Evolutionary conservation across 768 basidiomycete species (phyloP).

Genomic region (Royoungia palumana): DNA sequence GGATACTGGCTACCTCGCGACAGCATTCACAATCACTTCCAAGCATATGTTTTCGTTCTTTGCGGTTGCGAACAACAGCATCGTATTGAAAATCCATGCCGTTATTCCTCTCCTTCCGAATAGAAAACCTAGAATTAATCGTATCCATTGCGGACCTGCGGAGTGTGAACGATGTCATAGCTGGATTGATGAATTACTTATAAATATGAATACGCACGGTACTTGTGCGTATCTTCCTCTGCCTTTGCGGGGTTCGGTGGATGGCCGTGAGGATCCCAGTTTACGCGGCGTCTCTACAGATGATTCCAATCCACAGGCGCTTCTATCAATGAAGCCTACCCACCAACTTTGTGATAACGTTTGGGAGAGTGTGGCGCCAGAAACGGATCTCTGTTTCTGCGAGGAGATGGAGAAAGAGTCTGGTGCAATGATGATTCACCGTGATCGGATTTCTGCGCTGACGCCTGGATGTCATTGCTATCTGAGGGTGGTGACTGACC

Average conservation of each 20-base stretch:
- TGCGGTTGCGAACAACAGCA: slow-evolving; percentile 67
- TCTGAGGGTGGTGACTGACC: neutral
- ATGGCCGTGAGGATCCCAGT: slow-evolving; percentile 7
- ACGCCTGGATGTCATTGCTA: neutral
- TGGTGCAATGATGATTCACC: slow-evolving; percentile 9
- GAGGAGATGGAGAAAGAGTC: slow-evolving; percentile 2
- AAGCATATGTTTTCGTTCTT: slow-evolving; percentile 61
- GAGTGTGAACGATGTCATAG: slow-evolving; percentile 1
- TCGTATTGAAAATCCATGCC: slow-evolving; percentile 70
- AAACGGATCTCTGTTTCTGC: slow-evolving; percentile 10
- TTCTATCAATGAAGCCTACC: neutral
- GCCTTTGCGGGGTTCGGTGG: slow-evolving; percentile 43
- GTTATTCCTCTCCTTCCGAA: slow-evolving; percentile 61
- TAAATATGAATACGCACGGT: slow-evolving; percentile 27
- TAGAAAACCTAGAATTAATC: slow-evolving; percentile 63
- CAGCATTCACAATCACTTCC: slow-evolving; percentile 84
- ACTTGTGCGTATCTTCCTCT: slow-evolving; percentile 55
- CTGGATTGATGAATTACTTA: neutral
- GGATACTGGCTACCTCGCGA: slow-evolving; percentile 50
- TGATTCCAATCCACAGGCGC: neutral
- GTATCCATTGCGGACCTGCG: slow-evolving; percentile 35
- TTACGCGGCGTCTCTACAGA: slow-evolving; percentile 14
- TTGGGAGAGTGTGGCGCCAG: neutral
- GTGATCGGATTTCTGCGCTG: slow-evolving; percentile 19
- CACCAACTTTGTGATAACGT: slow-evolving; percentile 8